Percentiles rank a stretch among this genome's conserved stretches.
These are phyloP conservation scores for Lachnellula suecica DNA, from an alignment of 2,329 filamentous ascomycete species.

Conservation along the genomic window DNA sequence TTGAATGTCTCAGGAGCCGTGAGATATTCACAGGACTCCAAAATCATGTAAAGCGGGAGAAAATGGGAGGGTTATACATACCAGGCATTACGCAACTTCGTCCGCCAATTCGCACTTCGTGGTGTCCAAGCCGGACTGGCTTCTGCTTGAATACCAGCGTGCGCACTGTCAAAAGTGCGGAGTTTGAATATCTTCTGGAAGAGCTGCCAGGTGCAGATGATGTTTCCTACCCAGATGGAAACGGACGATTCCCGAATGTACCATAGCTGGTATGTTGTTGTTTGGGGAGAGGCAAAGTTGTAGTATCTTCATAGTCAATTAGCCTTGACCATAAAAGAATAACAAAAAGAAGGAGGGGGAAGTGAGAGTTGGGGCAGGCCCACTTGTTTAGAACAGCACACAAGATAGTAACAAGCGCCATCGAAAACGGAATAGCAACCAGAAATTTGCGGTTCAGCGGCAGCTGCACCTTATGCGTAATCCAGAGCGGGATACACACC, in stretches of 20 bases:
- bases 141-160: slow-evolving; percentile 9
- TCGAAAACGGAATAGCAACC: slow-evolving; percentile 40
- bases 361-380: slow-evolving; percentile 10
- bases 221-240: slow-evolving; percentile 50
- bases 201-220: slow-evolving; percentile 47
- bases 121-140: not conserved
- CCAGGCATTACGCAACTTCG: not conserved
- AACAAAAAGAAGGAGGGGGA: not conserved
- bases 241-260: slow-evolving; percentile 51
- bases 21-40: too few species aligned
- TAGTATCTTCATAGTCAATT: slow-evolving; percentile 12
- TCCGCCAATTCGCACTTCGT: too few species aligned
- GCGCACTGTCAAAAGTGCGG: slow-evolving; percentile 18
- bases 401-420: slow-evolving; percentile 54
- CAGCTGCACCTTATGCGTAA: slow-evolving; percentile 38
- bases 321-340: too few species aligned
- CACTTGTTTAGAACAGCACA: slow-evolving; percentile 48
- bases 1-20: too few species aligned
- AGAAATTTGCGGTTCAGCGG: slow-evolving; percentile 42
- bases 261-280: slow-evolving; percentile 38
- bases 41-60: too few species aligned
- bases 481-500: slow-evolving; percentile 49
- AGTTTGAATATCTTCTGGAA: slow-evolving; percentile 23
- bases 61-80: too few species aligned
- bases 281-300: slow-evolving; percentile 31